Conservation (phyloP, 768 basidiomycete genomes). For the Mycena galericulata region DNA sequence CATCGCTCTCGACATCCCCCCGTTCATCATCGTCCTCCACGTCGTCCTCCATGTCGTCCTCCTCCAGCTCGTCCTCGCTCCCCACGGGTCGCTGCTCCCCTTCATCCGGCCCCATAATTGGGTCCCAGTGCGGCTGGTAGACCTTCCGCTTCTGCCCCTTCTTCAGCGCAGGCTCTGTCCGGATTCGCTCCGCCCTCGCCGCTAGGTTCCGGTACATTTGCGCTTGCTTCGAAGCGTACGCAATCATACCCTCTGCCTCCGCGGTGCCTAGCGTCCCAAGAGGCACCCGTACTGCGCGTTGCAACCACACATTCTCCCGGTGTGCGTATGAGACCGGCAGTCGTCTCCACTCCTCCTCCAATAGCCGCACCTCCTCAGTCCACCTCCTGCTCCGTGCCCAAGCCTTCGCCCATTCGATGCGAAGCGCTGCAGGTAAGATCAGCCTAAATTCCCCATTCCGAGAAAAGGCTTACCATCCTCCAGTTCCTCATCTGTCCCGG, state of each 20-base stretch:
- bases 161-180: not conserved
- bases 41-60: not conserved
- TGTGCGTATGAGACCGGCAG: constrained; percentile 6
- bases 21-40: not conserved
- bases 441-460: no score
- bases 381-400: constrained; percentile 15
- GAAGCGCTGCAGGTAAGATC: constrained; percentile 10
- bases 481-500: not conserved
- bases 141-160: not conserved
- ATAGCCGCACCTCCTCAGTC: constrained; percentile 24
- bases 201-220: not conserved
- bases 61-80: not conserved
- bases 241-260: constrained; percentile 9
- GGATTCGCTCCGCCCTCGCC: not conserved
- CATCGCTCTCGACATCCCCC: constrained; percentile 3
- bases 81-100: not conserved
- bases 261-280: not conserved
- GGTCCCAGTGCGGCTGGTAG: not conserved
- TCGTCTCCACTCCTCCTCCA: constrained; percentile 27
- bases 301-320: constrained; percentile 16
- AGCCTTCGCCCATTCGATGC: constrained; percentile 30
- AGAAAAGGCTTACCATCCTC: not conserved
- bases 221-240: constrained; percentile 4
- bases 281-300: not conserved
- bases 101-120: not conserved